Base-by-base conservation (phyloP, 495 filamentous ascomycete genomes). In the Podospora appendiculata region DNA sequence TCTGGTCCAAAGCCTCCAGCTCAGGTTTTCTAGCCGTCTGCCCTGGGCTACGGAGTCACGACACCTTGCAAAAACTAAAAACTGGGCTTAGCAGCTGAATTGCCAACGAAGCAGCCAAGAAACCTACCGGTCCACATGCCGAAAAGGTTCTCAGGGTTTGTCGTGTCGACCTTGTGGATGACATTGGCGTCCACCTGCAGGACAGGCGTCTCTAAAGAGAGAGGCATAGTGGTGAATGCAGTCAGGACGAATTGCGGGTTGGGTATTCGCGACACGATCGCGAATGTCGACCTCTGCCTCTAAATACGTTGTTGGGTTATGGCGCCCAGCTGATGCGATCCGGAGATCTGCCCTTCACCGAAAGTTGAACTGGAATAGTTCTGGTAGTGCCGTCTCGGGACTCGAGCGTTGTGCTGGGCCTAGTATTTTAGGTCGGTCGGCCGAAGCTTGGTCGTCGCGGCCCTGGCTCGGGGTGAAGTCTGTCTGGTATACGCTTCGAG, bases 41-140 rank as follows among this genome's bases (percentile, higher is more conserved):
- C 93, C 93, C 67, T 96, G 86, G 60, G 95, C 90, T 64, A 99
- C 85, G 52, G 91, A 92, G 56, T 93, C 89, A 59, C 90, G 88
- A 70, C 90, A 95, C 78, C 90, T 88, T 2, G 90, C 92, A 66
- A 99, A 97, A 32, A 97, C 91, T 95, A 63, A n/a, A n/a, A 25
- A 25, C 25, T 25, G 25, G 25, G 25, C 25, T 25, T 25, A 25
- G 25, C 25, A 25, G 25, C 25, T 25, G 25, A 25, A 25, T 25
- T 25, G 25, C 25, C 25, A 25, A 25, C 25, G 25, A 2, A 25
- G 32, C 25, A 34, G 32, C 32, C 11, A 34, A 41, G 16, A 14
- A 48, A 78, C 89, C 80, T 74, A 96, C 91, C 90, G 70, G 90
- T 90, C 90, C 92, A 96, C 84, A 98, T 94, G 73, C 89, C 89